Evolutionary conservation across 176 grass and related monocot genomes (phyloP).

Genomic region (Juncus inflexus): DNA sequence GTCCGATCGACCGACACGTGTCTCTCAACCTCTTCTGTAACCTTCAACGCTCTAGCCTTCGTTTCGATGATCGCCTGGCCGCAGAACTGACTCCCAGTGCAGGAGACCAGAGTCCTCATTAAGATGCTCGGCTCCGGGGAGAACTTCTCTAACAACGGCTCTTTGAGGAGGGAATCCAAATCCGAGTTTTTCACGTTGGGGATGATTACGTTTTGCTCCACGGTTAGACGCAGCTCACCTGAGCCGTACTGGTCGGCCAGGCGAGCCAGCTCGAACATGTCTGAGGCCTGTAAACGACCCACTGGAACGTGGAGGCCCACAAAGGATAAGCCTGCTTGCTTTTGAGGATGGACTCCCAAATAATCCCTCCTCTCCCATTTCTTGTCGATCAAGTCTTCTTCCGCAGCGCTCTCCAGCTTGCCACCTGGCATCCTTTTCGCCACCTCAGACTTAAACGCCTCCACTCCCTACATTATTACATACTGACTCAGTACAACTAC

Average conservation of each 20-base stretch:
- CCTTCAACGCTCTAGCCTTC: conserved; percentile 70
- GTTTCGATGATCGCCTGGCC: conserved; percentile 95
- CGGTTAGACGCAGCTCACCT: conserved; percentile 73
- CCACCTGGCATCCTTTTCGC: conserved; percentile 68
- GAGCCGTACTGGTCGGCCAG: conserved; percentile 78
- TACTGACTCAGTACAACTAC: neutral
- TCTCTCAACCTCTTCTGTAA: conserved; percentile 70
- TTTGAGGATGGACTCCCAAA: conserved; percentile 75
- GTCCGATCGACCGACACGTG: conserved; percentile 45
- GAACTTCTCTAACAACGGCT: conserved; percentile 57
- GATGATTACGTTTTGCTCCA: conserved; percentile 96
- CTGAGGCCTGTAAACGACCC: conserved; percentile 55
- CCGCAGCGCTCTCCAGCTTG: conserved; percentile 40
- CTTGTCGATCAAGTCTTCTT: conserved; percentile 59
- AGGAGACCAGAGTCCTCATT: conserved; percentile 64
- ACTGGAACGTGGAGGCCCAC: conserved; percentile 73
- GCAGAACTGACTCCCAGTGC: conserved; percentile 94
- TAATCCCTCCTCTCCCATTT: conserved; percentile 66
- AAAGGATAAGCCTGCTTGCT: conserved; percentile 60
- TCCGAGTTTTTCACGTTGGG: conserved; percentile 54
- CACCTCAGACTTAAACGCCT: conserved; percentile 73
- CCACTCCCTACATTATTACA: conserved; percentile 48
- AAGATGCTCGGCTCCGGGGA: conserved; percentile 62
- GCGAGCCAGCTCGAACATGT: conserved; percentile 84
- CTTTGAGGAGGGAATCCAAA: conserved; percentile 45